Percentiles rank a stretch among this genome's conserved stretches.
Conservation (phyloP, 2,329 filamentous ascomycete species). For the Aspergillus sp. region DNA sequence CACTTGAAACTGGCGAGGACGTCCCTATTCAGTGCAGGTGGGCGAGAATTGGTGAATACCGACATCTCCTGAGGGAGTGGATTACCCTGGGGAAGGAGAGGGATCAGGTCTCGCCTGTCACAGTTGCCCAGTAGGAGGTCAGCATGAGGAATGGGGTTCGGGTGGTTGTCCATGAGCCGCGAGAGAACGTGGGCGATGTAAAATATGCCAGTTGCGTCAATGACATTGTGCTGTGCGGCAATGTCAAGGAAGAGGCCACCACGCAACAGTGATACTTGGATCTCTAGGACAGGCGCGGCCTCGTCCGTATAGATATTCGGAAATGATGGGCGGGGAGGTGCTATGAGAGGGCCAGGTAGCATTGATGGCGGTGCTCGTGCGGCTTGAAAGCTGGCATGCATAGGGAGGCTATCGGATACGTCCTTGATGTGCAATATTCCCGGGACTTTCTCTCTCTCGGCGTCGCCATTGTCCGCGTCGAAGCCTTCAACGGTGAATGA, state of each 20-base stretch:
- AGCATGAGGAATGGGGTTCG: slow-evolving; percentile 7
- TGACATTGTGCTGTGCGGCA: slow-evolving; percentile 26
- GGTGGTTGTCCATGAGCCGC: slow-evolving; percentile 1
- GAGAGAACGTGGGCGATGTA: slow-evolving; percentile 20
- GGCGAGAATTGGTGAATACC: slow-evolving; percentile 3
- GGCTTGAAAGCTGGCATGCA: slow-evolving; percentile 3
- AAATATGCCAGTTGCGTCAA: slow-evolving; percentile 23
- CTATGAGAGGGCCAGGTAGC: slow-evolving; percentile 31
- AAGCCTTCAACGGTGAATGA: slow-evolving; percentile 11
- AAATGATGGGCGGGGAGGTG: slow-evolving; percentile 26
- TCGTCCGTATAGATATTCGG: slow-evolving; percentile 25
- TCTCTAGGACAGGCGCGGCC: slow-evolving; percentile 21
- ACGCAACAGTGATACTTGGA: slow-evolving; percentile 25
- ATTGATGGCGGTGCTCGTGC: slow-evolving; percentile 27
- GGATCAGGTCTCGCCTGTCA: slow-evolving; percentile 17
- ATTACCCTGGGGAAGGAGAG: slow-evolving; percentile 10
- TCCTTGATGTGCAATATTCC: slow-evolving; percentile 14
- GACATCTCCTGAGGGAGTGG: slow-evolving; percentile 17
- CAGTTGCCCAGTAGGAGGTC: slow-evolving; percentile 20
- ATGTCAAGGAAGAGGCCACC: slow-evolving; percentile 26
- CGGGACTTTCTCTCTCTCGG: neutral
- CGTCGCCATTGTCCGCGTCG: neutral
- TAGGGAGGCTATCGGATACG: neutral
- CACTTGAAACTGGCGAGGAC: slow-evolving; percentile 11
- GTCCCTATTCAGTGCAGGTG: neutral